Evolutionary conservation across 2,329 filamentous ascomycete species (phyloP), one percentile per base, ranked within the genome.

Genomic region (Penicillium sp.): DNA sequence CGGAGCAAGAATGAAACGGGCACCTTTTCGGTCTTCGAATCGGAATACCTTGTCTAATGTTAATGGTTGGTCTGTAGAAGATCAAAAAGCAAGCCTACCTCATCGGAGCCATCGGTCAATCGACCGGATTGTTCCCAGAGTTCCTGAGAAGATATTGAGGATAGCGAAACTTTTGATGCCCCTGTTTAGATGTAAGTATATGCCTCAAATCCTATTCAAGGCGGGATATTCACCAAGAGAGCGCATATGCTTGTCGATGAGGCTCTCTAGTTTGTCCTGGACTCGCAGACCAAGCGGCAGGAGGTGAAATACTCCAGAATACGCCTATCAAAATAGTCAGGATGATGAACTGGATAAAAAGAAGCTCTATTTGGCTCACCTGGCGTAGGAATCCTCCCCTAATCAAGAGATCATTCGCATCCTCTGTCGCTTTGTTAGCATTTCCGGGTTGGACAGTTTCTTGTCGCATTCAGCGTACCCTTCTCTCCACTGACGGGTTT

Each of bases 191-290:
- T 19, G 19, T 66, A 22, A 66, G 58, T 26, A 56, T 8, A 19
- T 26, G n/a, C 8, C n/a, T 19, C 7, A 26, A 2, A 9, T 28
- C 30, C 12, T 22, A 33, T 38, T 22, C 8, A 3, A n/a, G 50
- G 67, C 50, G 63, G 12, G 47, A n/a, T 10, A 70, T 73, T 64
- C 77, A 90, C 90, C 89, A 68, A 95, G 79, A 37, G 84, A 85
- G 56, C 83, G 82, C 95, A 99, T 99, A 74, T 97, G 88, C 73
- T 90, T 91, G 74, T 97, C 93, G 68, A 99, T 90, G 12, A 98
- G 80, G 12, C 80, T 80, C 73, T 97, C 93, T 33, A 98, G 82
- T 76, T 98, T 99, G 56, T 92, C 86, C 72, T 97, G 93, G 0
- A 98, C 92, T 30, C 92, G 86, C 33, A 92, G 83, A 0, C 95